Evolutionary conservation across 2,329 filamentous ascomycete species (phyloP).

Genomic region (Emmonsiellopsis sp.): DNA sequence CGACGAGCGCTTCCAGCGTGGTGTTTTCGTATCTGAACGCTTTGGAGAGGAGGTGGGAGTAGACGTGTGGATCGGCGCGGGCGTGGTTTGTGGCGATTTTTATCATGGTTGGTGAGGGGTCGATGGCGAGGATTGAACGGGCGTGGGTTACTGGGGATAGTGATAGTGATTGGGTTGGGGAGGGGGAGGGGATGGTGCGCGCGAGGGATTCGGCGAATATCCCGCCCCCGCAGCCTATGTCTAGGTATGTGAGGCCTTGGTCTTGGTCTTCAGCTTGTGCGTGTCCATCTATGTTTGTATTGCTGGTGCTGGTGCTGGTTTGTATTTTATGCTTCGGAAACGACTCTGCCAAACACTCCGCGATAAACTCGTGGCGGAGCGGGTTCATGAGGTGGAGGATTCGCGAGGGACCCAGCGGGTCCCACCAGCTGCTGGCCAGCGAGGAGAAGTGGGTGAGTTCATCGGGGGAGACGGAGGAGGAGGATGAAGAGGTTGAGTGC

Average conservation of each 20-base stretch:
- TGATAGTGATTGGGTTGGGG: no score
- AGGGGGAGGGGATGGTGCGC: slow-evolving; percentile 28
- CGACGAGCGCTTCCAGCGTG: slow-evolving; percentile 56
- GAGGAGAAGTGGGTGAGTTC: slow-evolving; percentile 93
- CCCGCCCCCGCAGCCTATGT: slow-evolving; percentile 90
- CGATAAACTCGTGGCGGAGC: slow-evolving; percentile 85
- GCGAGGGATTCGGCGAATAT: slow-evolving; percentile 74
- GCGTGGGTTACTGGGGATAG: slow-evolving; percentile 27
- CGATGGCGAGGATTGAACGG: slow-evolving; percentile 35
- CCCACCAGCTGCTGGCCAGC: slow-evolving; percentile 94
- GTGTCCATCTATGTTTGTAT: background rate
- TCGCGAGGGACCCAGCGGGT: slow-evolving; percentile 82
- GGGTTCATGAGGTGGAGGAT: slow-evolving; percentile 98
- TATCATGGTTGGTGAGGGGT: slow-evolving; percentile 35
- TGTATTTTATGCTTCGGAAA: slow-evolving; percentile 5
- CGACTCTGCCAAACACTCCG: slow-evolving; percentile 53
- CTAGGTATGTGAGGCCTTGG: slow-evolving; percentile 60
- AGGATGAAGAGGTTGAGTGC: slow-evolving; percentile 18
- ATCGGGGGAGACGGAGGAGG: slow-evolving; percentile 74
- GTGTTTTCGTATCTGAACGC: slow-evolving; percentile 62
- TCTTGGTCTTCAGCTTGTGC: background rate
- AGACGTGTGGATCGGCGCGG: slow-evolving; percentile 59
- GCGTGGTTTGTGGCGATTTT: slow-evolving; percentile 66
- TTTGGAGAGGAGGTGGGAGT: slow-evolving; percentile 40
- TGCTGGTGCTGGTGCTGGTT: background rate